Percentiles rank a stretch among this genome's conserved stretches.
Evolutionary conservation across 208 protist genomes (phyloP).

Genomic region (Crithidia bombi): DNA sequence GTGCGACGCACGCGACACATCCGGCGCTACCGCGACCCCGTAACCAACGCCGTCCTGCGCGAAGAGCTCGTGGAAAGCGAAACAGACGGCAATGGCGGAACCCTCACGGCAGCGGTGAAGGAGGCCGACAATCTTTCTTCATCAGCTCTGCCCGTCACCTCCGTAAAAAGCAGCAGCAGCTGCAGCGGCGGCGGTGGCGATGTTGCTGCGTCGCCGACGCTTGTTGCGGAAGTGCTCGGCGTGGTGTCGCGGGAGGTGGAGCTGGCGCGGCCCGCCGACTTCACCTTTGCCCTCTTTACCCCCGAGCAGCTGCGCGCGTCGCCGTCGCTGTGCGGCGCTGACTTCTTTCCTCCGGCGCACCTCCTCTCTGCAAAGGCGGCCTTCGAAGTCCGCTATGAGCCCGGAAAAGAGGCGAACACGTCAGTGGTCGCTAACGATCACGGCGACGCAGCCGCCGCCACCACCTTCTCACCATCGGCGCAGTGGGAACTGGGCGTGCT

Average conservation of each 20-base stretch:
- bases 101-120: background rate
- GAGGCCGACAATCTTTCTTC: no score
- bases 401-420: slow-evolving; percentile 49
- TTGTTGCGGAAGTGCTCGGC: slow-evolving; percentile 58
- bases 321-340: slow-evolving; percentile 49
- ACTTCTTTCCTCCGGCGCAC: slow-evolving; percentile 67
- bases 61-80: slow-evolving; percentile 35
- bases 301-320: slow-evolving; percentile 29
- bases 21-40: slow-evolving; percentile 49
- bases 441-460: background rate
- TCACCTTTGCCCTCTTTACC: slow-evolving; percentile 63
- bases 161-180: background rate
- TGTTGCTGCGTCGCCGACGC: no score
- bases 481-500: slow-evolving; percentile 36
- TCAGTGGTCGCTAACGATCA: slow-evolving; percentile 23
- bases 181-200: background rate
- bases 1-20: slow-evolving; percentile 50
- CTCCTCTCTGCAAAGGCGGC: slow-evolving; percentile 49
- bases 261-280: slow-evolving; percentile 77
- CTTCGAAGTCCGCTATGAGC: slow-evolving; percentile 59
- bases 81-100: background rate
- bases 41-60: slow-evolving; percentile 55
- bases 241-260: slow-evolving; percentile 80
- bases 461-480: background rate
- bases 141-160: background rate